A percentile compares a stretch with the other conserved stretches of the same genome.
phyloP scores from a whole-genome alignment of 2,329 filamentous ascomycete species.

The Fusarium temperatum region DNA sequence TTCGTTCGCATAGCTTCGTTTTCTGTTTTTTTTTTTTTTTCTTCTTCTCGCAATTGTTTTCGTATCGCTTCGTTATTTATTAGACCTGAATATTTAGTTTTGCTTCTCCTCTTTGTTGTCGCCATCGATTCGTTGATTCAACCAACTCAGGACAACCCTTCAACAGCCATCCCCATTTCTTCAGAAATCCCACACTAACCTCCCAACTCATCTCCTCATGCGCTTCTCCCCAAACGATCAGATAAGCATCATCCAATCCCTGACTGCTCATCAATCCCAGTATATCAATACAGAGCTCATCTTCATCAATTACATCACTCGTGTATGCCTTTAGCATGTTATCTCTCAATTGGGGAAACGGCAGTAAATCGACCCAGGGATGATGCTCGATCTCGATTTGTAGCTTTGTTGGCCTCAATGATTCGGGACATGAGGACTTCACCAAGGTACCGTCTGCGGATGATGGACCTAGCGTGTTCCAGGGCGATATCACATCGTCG shows the following conservation, averaged over 20 bases:
- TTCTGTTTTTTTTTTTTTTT: no score
- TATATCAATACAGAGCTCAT: slow-evolving; percentile 35
- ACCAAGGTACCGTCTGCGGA: not conserved
- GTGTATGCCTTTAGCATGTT: slow-evolving; percentile 29
- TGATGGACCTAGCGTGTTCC: slow-evolving; percentile 9
- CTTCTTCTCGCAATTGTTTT: not conserved
- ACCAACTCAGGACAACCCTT: slow-evolving; percentile 50
- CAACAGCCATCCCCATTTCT: slow-evolving; percentile 56
- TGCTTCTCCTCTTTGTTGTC: slow-evolving; percentile 33
- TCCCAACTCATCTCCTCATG: slow-evolving; percentile 59
- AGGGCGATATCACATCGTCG: slow-evolving; percentile 35
- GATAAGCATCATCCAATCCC: slow-evolving; percentile 14
- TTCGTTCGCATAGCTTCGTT: not conserved
- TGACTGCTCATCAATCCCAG: slow-evolving; percentile 1
- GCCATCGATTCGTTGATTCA: slow-evolving; percentile 50
- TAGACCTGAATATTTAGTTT: slow-evolving; percentile 19
- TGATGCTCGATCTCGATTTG: slow-evolving; percentile 31
- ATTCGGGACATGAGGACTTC: slow-evolving; percentile 9
- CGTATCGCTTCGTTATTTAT: not conserved
- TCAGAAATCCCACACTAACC: slow-evolving; percentile 53
- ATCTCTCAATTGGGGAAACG: slow-evolving; percentile 31
- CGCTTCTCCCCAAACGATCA: slow-evolving; percentile 61
- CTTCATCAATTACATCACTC: slow-evolving; percentile 27
- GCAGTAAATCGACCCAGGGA: slow-evolving; percentile 38
- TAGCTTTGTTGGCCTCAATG: slow-evolving; percentile 24